Percentiles rank a stretch among this genome's conserved stretches.
These are phyloP conservation scores for Tolypocladium amazonense DNA, from an alignment of 2,329 filamentous ascomycete genomes.

Conservation along the genomic window DNA sequence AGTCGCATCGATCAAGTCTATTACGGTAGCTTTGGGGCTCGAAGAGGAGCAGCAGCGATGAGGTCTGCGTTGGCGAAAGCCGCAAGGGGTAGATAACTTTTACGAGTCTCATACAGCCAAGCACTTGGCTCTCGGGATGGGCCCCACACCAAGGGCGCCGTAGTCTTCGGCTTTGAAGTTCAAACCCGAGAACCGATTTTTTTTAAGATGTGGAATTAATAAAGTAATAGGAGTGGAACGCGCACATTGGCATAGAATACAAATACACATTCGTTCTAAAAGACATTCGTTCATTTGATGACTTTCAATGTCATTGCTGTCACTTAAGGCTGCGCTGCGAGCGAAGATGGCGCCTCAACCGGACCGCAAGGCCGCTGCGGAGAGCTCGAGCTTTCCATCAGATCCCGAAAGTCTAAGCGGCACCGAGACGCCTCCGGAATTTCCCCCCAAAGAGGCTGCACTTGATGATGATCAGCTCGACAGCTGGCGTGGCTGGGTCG, in stretches of 20 bases:
- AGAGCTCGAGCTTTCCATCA: not conserved
- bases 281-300: too few species aligned
- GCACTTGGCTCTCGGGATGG: not conserved
- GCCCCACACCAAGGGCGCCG: not conserved
- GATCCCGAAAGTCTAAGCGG: not conserved
- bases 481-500: slow-evolving; percentile 12
- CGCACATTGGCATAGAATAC: not conserved
- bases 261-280: not conserved
- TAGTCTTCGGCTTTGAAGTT: not conserved
- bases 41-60: not conserved
- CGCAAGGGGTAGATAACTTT: too few species aligned
- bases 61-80: not conserved
- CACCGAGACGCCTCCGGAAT: not conserved
- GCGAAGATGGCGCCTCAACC: not conserved
- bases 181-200: not conserved
- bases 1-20: not conserved
- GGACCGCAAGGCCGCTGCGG: not conserved
- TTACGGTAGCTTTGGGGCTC: not conserved
- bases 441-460: not conserved
- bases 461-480: slow-evolving; percentile 3
- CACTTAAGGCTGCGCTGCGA: not conserved
- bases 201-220: not conserved
- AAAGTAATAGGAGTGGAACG: not conserved
- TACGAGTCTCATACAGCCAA: too few species aligned
- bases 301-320: not conserved